phyloP scores from a whole-genome alignment of 495 filamentous ascomycete species.

The Aspergillus indologenus region DNA sequence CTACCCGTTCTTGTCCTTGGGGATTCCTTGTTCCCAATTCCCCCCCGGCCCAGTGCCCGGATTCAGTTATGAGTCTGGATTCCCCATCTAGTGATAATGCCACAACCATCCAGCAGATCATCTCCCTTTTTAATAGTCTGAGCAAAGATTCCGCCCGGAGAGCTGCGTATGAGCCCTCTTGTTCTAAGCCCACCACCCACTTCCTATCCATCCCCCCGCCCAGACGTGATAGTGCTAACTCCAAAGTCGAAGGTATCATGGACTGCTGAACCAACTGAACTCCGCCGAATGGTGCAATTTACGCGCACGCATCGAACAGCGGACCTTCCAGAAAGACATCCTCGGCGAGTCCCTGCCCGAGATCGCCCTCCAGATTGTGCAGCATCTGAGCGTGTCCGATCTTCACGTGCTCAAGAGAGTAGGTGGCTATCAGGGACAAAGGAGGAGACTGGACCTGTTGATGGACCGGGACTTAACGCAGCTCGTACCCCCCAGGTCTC shows the following conservation, averaged over 20 bases:
- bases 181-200: neutral
- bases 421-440: conserved; percentile 7
- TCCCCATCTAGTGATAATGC: neutral
- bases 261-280: conserved; percentile 28
- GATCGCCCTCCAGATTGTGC: conserved; percentile 24
- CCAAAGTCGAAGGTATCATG: conserved; percentile 23
- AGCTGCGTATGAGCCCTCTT: conserved; percentile 10
- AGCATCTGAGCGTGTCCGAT: conserved; percentile 25
- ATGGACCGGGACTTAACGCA: neutral
- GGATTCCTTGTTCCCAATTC: neutral
- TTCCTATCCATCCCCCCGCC: too few species aligned
- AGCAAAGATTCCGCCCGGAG: conserved; percentile 11
- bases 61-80: neutral
- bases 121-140: conserved; percentile 11
- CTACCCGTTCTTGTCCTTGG: neutral
- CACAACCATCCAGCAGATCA: conserved; percentile 1
- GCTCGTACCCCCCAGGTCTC: conserved; percentile 26
- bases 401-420: conserved; percentile 29
- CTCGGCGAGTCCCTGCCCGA: conserved; percentile 33
- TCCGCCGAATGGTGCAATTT: conserved; percentile 34
- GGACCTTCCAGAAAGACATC: conserved; percentile 33
- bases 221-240: neutral
- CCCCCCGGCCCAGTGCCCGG: neutral
- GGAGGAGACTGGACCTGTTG: neutral
- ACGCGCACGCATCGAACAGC: conserved; percentile 19